Evolutionary conservation across 23 red algal species (phyloP).

Genomic region (Gracilariopsis chorda): DNA sequence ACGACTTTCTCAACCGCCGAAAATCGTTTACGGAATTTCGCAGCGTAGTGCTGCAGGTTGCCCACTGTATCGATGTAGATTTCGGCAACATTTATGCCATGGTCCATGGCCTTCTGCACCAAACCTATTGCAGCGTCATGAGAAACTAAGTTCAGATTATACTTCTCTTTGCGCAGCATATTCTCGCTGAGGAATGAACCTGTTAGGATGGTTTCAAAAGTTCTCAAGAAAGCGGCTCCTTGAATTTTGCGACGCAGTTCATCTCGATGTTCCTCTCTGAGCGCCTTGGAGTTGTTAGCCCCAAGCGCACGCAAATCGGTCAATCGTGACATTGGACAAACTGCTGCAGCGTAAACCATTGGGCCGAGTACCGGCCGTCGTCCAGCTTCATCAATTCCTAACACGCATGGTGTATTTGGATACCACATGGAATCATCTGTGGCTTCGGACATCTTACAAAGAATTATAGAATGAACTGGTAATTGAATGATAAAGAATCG

Average conservation of each 20-base stretch:
- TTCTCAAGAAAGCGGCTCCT: conserved; percentile 25
- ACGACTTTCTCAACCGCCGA: conserved; percentile 60
- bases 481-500: too few relatives aligned
- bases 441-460: background rate
- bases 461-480: too few relatives aligned
- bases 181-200: conserved; percentile 36
- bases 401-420: conserved; percentile 1
- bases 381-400: conserved; percentile 95
- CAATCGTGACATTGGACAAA: conserved; percentile 22
- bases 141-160: conserved; percentile 79
- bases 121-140: conserved; percentile 73
- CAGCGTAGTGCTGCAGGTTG: conserved; percentile 48
- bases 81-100: conserved; percentile 57
- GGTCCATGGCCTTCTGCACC: conserved; percentile 47
- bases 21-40: conserved; percentile 55
- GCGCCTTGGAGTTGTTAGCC: conserved; percentile 70
- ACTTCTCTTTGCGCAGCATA: conserved; percentile 54
- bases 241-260: conserved; percentile 44
- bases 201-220: conserved; percentile 22
- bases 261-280: conserved; percentile 64
- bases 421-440: background rate
- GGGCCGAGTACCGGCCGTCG: conserved; percentile 90
- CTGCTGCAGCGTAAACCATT: conserved; percentile 79
- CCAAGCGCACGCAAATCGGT: conserved; percentile 9
- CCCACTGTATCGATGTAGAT: conserved; percentile 92